A percentile compares a stretch with the other conserved stretches of the same genome.
Conservation (phyloP, 2,329 filamentous ascomycete species). For the Mycosphaerella sp. region DNA sequence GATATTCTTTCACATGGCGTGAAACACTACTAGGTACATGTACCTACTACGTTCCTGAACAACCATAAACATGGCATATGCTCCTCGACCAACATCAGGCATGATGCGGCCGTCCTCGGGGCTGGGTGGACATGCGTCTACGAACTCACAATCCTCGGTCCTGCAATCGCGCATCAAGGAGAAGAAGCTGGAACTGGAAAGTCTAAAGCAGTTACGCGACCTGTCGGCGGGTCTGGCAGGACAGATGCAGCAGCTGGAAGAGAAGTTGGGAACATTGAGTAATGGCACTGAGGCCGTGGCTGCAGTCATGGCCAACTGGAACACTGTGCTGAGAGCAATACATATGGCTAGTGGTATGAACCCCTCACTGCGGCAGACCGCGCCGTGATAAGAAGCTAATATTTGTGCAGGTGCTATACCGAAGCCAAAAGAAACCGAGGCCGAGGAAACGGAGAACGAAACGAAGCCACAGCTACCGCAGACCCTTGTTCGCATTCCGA, state of each 20-base stretch:
- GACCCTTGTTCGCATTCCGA: constrained; percentile 77
- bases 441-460: constrained; percentile 33
- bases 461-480: constrained; percentile 58
- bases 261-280: constrained; percentile 69
- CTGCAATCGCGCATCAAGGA: constrained; percentile 72
- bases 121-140: constrained; percentile 24
- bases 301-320: constrained; percentile 79
- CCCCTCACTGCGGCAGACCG: constrained; percentile 60
- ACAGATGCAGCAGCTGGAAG: constrained; percentile 76
- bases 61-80: constrained; percentile 33
- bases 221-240: constrained; percentile 70
- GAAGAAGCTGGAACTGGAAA: constrained; percentile 77
- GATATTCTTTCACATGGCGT: neutral
- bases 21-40: neutral
- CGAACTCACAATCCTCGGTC: constrained; percentile 54
- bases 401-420: constrained; percentile 56
- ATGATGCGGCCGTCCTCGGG: constrained; percentile 45
- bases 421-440: constrained; percentile 46
- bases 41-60: neutral
- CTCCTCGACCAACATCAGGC: constrained; percentile 32
- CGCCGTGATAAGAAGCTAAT: constrained; percentile 17
- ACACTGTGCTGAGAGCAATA: constrained; percentile 76
- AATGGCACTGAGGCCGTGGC: constrained; percentile 82
- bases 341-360: constrained; percentile 72
- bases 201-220: constrained; percentile 68